Base-by-base conservation (phyloP, 1,139 yeast genomes). In the Pichia inconspicua region DNA sequence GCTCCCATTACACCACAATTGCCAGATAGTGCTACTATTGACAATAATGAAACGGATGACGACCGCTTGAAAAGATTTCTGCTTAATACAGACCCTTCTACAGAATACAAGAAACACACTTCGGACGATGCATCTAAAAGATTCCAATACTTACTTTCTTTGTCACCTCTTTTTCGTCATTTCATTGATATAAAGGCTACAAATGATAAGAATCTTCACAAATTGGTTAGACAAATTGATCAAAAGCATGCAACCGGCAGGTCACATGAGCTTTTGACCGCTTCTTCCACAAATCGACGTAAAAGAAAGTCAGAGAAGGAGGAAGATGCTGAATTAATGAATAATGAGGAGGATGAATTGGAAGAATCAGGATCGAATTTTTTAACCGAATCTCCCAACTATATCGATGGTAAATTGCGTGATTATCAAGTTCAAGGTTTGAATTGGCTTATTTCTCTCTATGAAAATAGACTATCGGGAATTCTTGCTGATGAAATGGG, bases 401-500 rank as follows among this genome's bases (percentile, higher is more conserved):
- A 74, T 50, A 59, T 82, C 39, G 73, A 81, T 25, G 96, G 96
- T 14, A 70, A 65, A 46, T 68, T 90, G 53, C 74, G 97, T 58
- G 90, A 85, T 55, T 90, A 84, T 60, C 90, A 87, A 64, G 75
- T 90, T 50, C 96, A 87, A 64, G 97, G 97, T 49, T 75, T 90
- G 53, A 90, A 90, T 68, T 90, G 97, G 97, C 71, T 90, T 58
- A 80, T 88, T 11, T 79, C 90, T 1, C 68, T 90, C 48, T 84
- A 85, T 62, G 95, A 88, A 58, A 88, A 90, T 66, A 80, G 84
- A 58, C 74, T 90, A 48, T 82, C 95, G 1, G 97, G 97, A 46
- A 90, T 92, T 46, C 74, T 92, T 49, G 98, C 98, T 14, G 98
- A 92, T 67, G 98, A 92, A 67, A 92, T 92, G 98, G 98, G 98